Evolutionary conservation across 164 flowering plant species (phyloP).

Genomic region (Tetrastigma voinierianum): DNA sequence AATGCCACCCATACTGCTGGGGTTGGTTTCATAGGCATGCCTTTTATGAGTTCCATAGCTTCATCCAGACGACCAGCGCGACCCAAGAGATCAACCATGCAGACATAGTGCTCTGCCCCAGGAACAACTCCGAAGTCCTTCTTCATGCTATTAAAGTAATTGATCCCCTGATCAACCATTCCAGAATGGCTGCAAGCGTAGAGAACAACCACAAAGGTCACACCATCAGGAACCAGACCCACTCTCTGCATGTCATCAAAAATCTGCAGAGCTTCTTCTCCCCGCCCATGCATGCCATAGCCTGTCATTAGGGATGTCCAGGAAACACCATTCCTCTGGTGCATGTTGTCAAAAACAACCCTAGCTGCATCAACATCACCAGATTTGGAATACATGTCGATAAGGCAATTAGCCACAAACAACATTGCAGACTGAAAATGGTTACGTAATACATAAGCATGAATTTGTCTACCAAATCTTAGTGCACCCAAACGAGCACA

Average conservation of each 20-base stretch:
- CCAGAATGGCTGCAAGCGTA: slow-evolving; percentile 92
- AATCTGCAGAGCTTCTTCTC: slow-evolving; percentile 59
- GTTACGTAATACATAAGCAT: slow-evolving; percentile 58
- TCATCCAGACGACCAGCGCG: slow-evolving; percentile 76
- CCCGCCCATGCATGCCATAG: slow-evolving; percentile 75
- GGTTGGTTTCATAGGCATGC: slow-evolving; percentile 72
- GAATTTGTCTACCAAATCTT: slow-evolving; percentile 61
- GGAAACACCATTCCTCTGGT: slow-evolving; percentile 54
- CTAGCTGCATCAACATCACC: slow-evolving; percentile 65
- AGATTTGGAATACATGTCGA: slow-evolving; percentile 82
- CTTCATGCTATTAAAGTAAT: slow-evolving; percentile 53
- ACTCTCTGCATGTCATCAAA: slow-evolving; percentile 54
- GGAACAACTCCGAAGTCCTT: slow-evolving; percentile 53
- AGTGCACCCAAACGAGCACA: slow-evolving; percentile 64
- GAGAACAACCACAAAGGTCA: slow-evolving; percentile 68
- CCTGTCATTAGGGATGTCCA: slow-evolving; percentile 86
- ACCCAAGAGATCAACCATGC: slow-evolving; percentile 79
- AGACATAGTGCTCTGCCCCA: slow-evolving; percentile 69
- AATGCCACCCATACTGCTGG: slow-evolving; percentile 71
- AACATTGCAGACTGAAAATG: slow-evolving; percentile 36
- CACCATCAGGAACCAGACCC: slow-evolving; percentile 56
- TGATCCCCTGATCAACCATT: slow-evolving; percentile 54
- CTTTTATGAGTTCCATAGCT: slow-evolving; percentile 52
- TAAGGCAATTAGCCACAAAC: slow-evolving; percentile 70
- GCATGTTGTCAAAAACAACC: slow-evolving; percentile 57